Evolutionary conservation across 495 filamentous ascomycete genomes (phyloP), one percentile per base, ranked within the genome.

Genomic region (Penicillium pulvis): DNA sequence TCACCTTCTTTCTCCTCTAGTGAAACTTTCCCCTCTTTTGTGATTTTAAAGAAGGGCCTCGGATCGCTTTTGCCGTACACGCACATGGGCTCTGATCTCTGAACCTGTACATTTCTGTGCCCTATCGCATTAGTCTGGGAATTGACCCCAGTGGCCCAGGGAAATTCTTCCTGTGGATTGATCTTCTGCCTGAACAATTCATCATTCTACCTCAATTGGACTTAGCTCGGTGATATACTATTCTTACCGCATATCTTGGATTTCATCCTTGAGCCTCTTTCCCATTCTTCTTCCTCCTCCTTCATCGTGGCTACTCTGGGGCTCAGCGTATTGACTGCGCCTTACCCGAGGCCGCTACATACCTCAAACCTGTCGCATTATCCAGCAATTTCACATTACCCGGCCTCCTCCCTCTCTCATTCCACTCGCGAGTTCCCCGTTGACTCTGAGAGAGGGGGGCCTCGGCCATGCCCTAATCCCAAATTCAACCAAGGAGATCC

Each of bases 221-320:
- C 1, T 8, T 41, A 41, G 39, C 14, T 16, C 39, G 39, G 39
- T 17, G 16, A 5, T 36, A 36, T 36, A 10, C 9, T 28, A 19
- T 9, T 30, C 26, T 28, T 30, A 49, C n/a, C 46, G 26, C 26
- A 26, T 24, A 24, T 26, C 20, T 43, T 35, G 16, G 39, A 26
- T 35, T 53, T n/a, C 23, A n/a, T 16, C 19, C 39, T 46, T 46
- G 49, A 30, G 16, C 9, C 52, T 26, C 33, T 10, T 43, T 6
- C 14, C 56, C 48, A 56, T 46, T 35, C 20, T 23, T 23, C 20
- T 55, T 31, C 59, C 41, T 28, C 33, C n/a, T 42, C 33, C 28
- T 61, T 67, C 75, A 75, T 59, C 71, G 70, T 78, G 76, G 77
- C 76, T 70, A 73, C 75, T 59, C 64, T 78, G 59, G 74, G 68